Evolutionary conservation across 2,329 filamentous ascomycete genomes (phyloP), one percentile per base, ranked within the genome.

Genomic region (Alternaria longipes): DNA sequence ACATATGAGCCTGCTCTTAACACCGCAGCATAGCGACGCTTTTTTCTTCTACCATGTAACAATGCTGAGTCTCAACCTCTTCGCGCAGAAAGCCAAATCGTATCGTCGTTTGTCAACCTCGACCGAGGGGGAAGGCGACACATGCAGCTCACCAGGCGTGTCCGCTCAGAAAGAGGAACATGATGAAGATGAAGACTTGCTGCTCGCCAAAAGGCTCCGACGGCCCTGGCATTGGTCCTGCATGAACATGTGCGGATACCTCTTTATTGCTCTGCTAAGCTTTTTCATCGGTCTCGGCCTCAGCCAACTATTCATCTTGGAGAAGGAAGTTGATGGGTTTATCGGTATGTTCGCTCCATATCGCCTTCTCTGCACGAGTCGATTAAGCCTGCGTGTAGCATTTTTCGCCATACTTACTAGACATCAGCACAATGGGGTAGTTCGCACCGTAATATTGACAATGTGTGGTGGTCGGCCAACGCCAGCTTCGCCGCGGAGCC

Each of bases 401-500:
- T 28, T 14, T 2, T 7, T 42, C 9, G n/a, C 8, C 5, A 28
- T 26, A 24, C 44, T 38, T 20, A 34, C 46, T 34, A 50, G 20
- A n/a, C 18, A n/a, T 3, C 28, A 64, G 61, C 49, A 14, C 61
- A 34, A 6, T 64, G 40, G 26, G 54, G 38, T 18, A 36, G 45
- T 42, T 32, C 57, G 11, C 24, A 44, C 14, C 62, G 20, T 32
- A 59, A 51, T 34, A 45, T 62, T 28, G 26, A 38, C 14, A 41
- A 61, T 26, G 46, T 63, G 28, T 44, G 53, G 11, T 64, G 54
- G 54, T 34, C 44, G 2, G n/a, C 40, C 7, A 64, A 64, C 26
- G 83, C 85, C 44, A 87, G 81, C 54, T 83, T 89, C 64, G 78
- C 78, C 32, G 78, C 78, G 54, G 84, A 83, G 65, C 69, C 75